Conservation (phyloP, 1,284 basidiomycete genomes). For the Cutaneotrichosporon arboriforme region DNA sequence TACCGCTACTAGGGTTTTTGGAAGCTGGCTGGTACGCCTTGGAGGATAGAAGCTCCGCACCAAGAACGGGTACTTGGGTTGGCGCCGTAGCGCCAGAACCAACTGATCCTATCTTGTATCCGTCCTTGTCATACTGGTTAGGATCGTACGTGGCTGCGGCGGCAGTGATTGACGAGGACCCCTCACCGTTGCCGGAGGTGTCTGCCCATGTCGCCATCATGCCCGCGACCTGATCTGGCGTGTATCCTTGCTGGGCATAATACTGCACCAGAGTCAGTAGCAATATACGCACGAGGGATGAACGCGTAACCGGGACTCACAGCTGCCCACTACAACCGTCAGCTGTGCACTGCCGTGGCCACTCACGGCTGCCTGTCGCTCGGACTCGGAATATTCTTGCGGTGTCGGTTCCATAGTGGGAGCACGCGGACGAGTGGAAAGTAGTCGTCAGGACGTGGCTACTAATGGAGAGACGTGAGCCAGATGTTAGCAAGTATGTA, state of each 20-base stretch:
- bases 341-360: background rate
- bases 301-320: constrained; percentile 16
- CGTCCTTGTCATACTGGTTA: constrained; percentile 16
- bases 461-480: no score
- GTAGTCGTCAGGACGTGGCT: no score
- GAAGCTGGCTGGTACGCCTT: constrained; percentile 13
- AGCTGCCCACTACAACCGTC: constrained; percentile 33
- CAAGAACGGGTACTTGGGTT: constrained; percentile 14
- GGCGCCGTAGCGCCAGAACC: constrained; percentile 3
- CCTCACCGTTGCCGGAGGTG: background rate
- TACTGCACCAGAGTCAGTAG: constrained; percentile 33
- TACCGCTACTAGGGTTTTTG: background rate
- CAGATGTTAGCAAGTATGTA: no score
- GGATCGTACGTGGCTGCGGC: background rate
- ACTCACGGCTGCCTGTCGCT: constrained; percentile 1
- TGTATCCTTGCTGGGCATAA: constrained; percentile 48
- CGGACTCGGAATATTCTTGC: background rate
- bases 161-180: constrained; percentile 7
- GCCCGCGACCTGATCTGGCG: constrained; percentile 28
- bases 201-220: constrained; percentile 16
- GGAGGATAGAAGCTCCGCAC: constrained; percentile 30
- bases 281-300: background rate
- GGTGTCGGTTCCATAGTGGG: background rate
- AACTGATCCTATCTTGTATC: constrained; percentile 15
- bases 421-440: no score